Base-by-base conservation (phyloP, 108 stramenopile species). In the Discostella stelligeroides region DNA sequence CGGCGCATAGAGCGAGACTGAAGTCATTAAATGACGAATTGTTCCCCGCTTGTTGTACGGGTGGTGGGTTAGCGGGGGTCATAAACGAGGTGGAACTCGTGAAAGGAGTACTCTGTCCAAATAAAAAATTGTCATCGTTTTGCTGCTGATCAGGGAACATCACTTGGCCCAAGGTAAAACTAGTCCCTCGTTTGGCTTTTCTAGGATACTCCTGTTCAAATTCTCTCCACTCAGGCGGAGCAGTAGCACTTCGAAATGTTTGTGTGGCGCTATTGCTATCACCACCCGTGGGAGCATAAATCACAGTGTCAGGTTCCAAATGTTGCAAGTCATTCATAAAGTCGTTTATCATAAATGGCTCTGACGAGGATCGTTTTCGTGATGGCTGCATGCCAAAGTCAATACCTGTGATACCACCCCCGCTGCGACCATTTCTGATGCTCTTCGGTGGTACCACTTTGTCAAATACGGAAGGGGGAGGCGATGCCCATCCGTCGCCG, bases 141-240 rank as follows among this genome's bases (percentile, higher is more conserved):
- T 45, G 7, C 7, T 45, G 43, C n/a, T 45, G 43, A 2, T 10
- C 43, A 45, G 5, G 5, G n/a, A 45, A 10, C 43, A 45, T 45
- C 43, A 45, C n/a, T 45, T 13, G 43, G n/a, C n/a, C n/a, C n/a
- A 17, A 13, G n/a, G n/a, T 45, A 17, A 17, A 13, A 45, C n/a
- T 45, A 11, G 4, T 27, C 13, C 57, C 30, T 58, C 57, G 57
- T 34, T 58, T 58, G 12, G 30, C 57, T 34, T 30, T 28, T 15
- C 27, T 13, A 28, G 8, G 8, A 4, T 4, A 7, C 53, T n/a
- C 28, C 28, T 54, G 11, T 18, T 18, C 57, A 4, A 30, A n/a
- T 28, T 58, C 57, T 8, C n/a, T 14, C 30, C 27, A 23, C 23
- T 55, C 24, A 2, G 53, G 27, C 53, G 24, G 13, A 27, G 23